phyloP scores from a whole-genome alignment of 2,329 filamentous ascomycete species.

The Grosmannia penicillata region DNA sequence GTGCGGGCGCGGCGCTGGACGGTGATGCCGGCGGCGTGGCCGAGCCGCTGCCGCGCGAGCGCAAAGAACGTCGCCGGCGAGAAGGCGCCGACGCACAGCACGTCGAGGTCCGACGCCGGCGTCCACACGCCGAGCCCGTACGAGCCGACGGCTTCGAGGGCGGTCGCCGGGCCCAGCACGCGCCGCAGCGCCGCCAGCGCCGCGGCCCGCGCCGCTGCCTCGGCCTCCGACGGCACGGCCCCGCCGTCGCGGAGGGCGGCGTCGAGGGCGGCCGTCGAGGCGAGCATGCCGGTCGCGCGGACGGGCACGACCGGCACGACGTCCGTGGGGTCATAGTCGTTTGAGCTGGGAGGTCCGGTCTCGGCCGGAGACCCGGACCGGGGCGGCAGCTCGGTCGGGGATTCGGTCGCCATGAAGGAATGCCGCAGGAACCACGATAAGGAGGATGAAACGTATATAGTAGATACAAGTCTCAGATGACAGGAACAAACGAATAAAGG shows the following conservation, averaged over 20 bases:
- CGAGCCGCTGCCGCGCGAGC: slow-evolving; percentile 38
- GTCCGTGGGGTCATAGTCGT: too few relatives aligned
- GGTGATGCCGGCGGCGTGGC: slow-evolving; percentile 23
- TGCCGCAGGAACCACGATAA: too few relatives aligned
- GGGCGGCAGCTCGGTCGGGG: too few relatives aligned
- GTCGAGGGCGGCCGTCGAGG: slow-evolving; percentile 20
- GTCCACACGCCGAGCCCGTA: slow-evolving; percentile 51
- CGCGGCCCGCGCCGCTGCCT: too few relatives aligned
- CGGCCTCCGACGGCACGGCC: slow-evolving; percentile 31
- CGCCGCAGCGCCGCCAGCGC: neutral
- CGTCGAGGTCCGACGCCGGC: slow-evolving; percentile 46
- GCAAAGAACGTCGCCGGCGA: slow-evolving; percentile 47
- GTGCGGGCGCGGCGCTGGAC: slow-evolving; percentile 44
- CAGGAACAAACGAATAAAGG: too few relatives aligned
- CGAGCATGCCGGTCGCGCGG: slow-evolving; percentile 16
- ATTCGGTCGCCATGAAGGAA: too few relatives aligned
- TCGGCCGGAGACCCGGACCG: too few relatives aligned
- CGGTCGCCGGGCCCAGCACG: neutral
- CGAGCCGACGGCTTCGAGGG: slow-evolving; percentile 47
- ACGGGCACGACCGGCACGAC: slow-evolving; percentile 20
- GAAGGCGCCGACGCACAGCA: slow-evolving; percentile 48
- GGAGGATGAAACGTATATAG: too few relatives aligned
- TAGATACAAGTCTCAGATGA: too few relatives aligned
- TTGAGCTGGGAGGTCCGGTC: too few relatives aligned
- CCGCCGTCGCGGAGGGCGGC: slow-evolving; percentile 20